Evolutionary conservation across 306 rosid genomes (phyloP).

Genomic region (Lablab purpureus): DNA sequence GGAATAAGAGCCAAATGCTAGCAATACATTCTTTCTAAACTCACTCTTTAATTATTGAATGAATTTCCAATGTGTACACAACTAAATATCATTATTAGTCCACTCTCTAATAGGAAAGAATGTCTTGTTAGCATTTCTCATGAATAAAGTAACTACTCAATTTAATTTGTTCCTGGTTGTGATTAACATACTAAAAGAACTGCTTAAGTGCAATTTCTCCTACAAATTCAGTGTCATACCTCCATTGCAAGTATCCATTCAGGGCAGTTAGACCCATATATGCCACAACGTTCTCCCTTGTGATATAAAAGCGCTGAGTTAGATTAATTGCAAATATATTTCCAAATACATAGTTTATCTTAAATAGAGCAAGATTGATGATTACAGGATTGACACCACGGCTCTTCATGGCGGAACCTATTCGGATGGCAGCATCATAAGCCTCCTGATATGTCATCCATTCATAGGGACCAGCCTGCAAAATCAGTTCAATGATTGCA

Average conservation of each 20-base stretch:
- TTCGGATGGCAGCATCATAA: conserved; percentile 64
- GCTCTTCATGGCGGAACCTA: conserved; percentile 82
- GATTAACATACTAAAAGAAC: conserved; percentile 11
- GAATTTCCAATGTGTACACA: not conserved
- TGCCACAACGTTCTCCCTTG: conserved; percentile 92
- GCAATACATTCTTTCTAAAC: not conserved
- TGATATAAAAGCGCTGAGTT: conserved; percentile 19
- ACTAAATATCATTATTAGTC: not conserved
- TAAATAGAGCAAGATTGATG: conserved; percentile 26
- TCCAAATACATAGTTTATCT: not conserved
- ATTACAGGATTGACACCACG: conserved; percentile 78
- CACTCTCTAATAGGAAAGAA: not conserved
- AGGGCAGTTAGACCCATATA: conserved; percentile 84
- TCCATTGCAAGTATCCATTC: conserved; percentile 89
- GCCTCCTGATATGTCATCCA: conserved; percentile 71
- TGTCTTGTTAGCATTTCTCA: not conserved
- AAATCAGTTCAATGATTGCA: conserved; percentile 38
- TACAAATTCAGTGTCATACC: conserved; percentile 52
- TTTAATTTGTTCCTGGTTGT: not conserved
- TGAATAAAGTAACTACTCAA: not conserved
- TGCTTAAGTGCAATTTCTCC: not conserved
- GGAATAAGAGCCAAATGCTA: not conserved
- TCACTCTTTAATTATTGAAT: not conserved
- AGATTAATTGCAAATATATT: conserved; percentile 11
- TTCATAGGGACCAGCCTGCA: conserved; percentile 58